phyloP scores from a whole-genome alignment of 1,139 yeast genomes.

The Wickerhamomyces sp. region DNA sequence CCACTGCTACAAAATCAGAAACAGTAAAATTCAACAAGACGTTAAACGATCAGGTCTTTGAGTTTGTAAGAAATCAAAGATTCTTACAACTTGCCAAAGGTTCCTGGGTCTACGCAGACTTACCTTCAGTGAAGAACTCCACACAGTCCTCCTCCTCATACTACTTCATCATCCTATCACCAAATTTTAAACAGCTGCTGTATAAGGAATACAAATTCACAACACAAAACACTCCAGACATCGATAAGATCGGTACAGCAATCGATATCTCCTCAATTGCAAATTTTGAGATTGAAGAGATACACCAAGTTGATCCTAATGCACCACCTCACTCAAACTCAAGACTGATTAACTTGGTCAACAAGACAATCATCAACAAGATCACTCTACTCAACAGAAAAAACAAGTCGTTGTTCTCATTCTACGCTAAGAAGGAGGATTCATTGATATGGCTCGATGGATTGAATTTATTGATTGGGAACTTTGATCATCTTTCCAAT shows the following conservation, averaged over 20 bases:
- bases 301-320: conserved; percentile 31
- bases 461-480: conserved; percentile 49
- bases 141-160: conserved; percentile 27
- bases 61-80: conserved; percentile 77
- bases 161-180: conserved; percentile 62
- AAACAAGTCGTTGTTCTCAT: conserved; percentile 41
- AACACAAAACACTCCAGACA: conserved; percentile 46
- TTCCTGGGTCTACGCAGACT: conserved; percentile 74
- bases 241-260: conserved; percentile 42
- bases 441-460: conserved; percentile 82
- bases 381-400: conserved; percentile 43
- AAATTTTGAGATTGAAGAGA: conserved; percentile 39
- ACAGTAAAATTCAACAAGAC: conserved; percentile 39
- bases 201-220: conserved; percentile 55
- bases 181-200: conserved; percentile 60
- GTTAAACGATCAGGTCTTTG: conserved; percentile 56
- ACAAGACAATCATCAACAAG: conserved; percentile 51
- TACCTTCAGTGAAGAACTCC: conserved; percentile 44
- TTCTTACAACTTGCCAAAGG: conserved; percentile 70
- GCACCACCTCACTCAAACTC: conserved; percentile 24
- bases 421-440: conserved; percentile 68
- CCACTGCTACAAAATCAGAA: conserved; percentile 30
- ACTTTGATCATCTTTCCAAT: conserved; percentile 37
- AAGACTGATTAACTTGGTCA: conserved; percentile 44
- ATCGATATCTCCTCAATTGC: conserved; percentile 32